phyloP scores from a whole-genome alignment of 208 protist genomes.

The Leishmania tropica region DNA sequence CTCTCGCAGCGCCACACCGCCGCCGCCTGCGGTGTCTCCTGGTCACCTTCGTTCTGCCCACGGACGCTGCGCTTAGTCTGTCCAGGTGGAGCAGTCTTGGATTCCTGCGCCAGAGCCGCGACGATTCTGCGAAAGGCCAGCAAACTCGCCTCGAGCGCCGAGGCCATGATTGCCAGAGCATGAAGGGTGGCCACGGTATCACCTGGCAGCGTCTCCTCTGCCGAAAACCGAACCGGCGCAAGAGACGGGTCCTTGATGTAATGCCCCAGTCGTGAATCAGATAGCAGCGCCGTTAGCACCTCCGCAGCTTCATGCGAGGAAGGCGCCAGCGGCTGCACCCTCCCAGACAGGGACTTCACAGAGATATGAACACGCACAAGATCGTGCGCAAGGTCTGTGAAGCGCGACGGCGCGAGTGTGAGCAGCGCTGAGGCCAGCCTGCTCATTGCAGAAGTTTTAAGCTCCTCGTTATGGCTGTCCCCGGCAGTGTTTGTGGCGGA shows the following conservation, averaged over 20 bases:
- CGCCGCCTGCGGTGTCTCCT: not conserved
- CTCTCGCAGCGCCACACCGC: not conserved
- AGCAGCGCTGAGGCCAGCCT: not conserved
- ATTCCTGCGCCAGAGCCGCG: not conserved
- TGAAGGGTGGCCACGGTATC: not conserved
- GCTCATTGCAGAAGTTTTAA: not conserved
- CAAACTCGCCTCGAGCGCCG: slow-evolving; percentile 15
- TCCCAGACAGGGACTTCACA: too few relatives aligned
- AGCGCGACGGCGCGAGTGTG: not conserved
- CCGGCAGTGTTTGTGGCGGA: not conserved
- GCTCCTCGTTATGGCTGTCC: too few relatives aligned
- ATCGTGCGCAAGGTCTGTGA: not conserved
- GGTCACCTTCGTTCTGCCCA: not conserved
- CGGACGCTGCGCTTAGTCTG: not conserved
- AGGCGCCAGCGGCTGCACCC: not conserved
- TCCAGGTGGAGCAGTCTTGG: not conserved
- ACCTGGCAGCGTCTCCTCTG: not conserved
- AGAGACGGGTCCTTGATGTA: not conserved
- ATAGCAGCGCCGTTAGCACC: not conserved
- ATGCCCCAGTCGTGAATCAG: not conserved
- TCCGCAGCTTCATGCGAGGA: not conserved
- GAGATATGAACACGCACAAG: slow-evolving; percentile 4
- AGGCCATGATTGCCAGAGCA: slow-evolving; percentile 5
- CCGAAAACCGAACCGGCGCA: not conserved
- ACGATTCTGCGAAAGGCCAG: not conserved